phyloP scores from a whole-genome alignment of 2,329 filamentous ascomycete species.

The Colletotrichum neosansevieriae region DNA sequence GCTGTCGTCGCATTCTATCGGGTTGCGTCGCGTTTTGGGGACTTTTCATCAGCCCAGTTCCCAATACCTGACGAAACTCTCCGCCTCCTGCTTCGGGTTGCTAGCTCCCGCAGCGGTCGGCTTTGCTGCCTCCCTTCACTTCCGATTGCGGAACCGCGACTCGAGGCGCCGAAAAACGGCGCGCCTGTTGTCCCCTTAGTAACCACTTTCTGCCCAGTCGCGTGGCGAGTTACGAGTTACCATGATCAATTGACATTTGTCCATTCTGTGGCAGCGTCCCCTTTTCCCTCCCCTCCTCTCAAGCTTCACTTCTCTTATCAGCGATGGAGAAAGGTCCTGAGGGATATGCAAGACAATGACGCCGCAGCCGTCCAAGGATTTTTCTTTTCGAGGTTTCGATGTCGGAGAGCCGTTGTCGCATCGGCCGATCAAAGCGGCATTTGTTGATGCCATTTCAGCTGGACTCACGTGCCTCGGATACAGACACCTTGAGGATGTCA shows the following conservation, averaged over 20 bases:
- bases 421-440: constrained; percentile 23
- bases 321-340: constrained; percentile 26
- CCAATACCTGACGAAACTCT: neutral
- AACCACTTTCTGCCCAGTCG: constrained; percentile 8
- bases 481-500: neutral
- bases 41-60: constrained; percentile 11
- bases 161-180: constrained; percentile 30
- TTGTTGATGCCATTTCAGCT: neutral
- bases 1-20: constrained; percentile 33
- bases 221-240: constrained; percentile 30
- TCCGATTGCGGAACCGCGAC: constrained; percentile 34
- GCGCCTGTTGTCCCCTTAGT: constrained; percentile 1
- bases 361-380: constrained; percentile 18
- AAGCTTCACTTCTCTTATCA: constrained; percentile 24
- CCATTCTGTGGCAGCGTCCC: constrained; percentile 19
- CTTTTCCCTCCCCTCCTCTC: neutral
- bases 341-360: constrained; percentile 23
- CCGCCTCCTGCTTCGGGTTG: neutral
- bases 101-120: no score
- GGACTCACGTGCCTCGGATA: neutral
- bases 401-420: constrained; percentile 16
- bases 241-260: constrained; percentile 39
- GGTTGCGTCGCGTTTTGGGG: constrained; percentile 20
- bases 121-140: constrained; percentile 2
- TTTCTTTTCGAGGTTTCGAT: constrained; percentile 6